Evolutionary conservation across 2,329 filamentous ascomycete genomes (phyloP).

Genomic region (Nothophoma quercina): DNA sequence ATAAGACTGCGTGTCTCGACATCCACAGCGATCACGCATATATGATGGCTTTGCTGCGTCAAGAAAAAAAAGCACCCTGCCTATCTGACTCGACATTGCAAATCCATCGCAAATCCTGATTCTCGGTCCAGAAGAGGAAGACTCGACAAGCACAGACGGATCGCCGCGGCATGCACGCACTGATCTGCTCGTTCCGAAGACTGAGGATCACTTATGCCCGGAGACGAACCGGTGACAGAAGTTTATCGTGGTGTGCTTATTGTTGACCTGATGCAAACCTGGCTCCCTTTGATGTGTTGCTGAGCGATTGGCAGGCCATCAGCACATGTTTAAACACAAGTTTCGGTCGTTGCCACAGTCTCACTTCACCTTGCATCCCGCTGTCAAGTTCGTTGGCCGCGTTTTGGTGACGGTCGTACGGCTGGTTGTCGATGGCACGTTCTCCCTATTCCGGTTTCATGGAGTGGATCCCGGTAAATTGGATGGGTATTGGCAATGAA

Average conservation of each 20-base stretch:
- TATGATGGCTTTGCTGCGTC: slow-evolving; percentile 11
- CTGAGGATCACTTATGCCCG: slow-evolving; percentile 18
- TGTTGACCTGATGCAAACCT: slow-evolving; percentile 3
- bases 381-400: slow-evolving; percentile 6
- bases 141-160: slow-evolving; percentile 19
- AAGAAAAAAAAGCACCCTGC: slow-evolving; percentile 8
- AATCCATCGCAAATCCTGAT: slow-evolving; percentile 5
- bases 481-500: slow-evolving; percentile 15
- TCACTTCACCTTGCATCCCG: slow-evolving; percentile 16
- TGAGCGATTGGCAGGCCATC: slow-evolving; percentile 5
- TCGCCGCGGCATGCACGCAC: slow-evolving; percentile 18
- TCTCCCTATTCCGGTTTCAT: slow-evolving; percentile 14
- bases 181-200: slow-evolving; percentile 28
- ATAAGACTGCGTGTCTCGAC: slow-evolving; percentile 5
- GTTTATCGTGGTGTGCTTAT: slow-evolving; percentile 1
- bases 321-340: background rate
- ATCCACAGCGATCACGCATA: slow-evolving; percentile 12
- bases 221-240: background rate
- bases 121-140: slow-evolving; percentile 10
- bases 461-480: slow-evolving; percentile 15
- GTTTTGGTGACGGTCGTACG: slow-evolving; percentile 12
- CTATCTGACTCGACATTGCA: slow-evolving; percentile 3
- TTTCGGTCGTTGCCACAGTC: slow-evolving; percentile 9
- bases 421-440: slow-evolving; percentile 1
- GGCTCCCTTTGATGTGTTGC: slow-evolving; percentile 2